Percentiles rank a stretch among this genome's conserved stretches.
phyloP scores from a whole-genome alignment of 2,329 filamentous ascomycete genomes.

The Cytospora mali region DNA sequence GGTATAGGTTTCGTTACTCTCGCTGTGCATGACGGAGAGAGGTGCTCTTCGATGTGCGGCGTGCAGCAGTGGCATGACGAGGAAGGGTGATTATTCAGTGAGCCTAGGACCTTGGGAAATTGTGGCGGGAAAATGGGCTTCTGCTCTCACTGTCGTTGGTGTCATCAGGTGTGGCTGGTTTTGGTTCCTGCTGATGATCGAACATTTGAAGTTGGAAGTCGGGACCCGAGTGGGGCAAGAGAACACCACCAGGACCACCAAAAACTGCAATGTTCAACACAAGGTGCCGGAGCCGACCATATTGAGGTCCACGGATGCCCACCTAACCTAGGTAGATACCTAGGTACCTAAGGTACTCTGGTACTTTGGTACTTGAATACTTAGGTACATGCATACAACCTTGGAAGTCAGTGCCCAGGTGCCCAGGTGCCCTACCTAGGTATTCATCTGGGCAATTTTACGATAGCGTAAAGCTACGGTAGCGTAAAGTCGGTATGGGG shows the following conservation, averaged over 20 bases:
- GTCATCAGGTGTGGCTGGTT: neutral
- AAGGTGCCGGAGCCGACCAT: too few relatives aligned
- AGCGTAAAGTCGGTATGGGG: neutral
- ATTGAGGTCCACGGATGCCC: too few relatives aligned
- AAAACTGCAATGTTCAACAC: too few relatives aligned
- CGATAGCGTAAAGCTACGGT: neutral
- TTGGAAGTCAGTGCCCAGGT: too few relatives aligned
- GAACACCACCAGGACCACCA: constrained; percentile 7
- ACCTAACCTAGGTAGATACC: too few relatives aligned
- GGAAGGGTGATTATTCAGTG: neutral
- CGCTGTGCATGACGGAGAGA: too few relatives aligned
- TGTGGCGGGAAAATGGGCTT: neutral
- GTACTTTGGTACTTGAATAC: neutral
- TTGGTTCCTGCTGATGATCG: constrained; percentile 2
- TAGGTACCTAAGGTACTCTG: too few relatives aligned
- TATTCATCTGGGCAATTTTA: neutral
- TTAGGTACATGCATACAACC: neutral
- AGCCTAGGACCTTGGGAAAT: neutral
- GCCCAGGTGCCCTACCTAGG: too few relatives aligned
- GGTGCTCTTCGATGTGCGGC: neutral
- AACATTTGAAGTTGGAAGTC: constrained; percentile 21
- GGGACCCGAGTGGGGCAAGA: constrained; percentile 19
- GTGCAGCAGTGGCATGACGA: neutral
- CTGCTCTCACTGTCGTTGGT: neutral
- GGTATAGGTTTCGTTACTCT: too few relatives aligned